phyloP scores from a whole-genome alignment of 805 yeast genomes.

The Cyberlindnera nakhonratchasimensis region DNA sequence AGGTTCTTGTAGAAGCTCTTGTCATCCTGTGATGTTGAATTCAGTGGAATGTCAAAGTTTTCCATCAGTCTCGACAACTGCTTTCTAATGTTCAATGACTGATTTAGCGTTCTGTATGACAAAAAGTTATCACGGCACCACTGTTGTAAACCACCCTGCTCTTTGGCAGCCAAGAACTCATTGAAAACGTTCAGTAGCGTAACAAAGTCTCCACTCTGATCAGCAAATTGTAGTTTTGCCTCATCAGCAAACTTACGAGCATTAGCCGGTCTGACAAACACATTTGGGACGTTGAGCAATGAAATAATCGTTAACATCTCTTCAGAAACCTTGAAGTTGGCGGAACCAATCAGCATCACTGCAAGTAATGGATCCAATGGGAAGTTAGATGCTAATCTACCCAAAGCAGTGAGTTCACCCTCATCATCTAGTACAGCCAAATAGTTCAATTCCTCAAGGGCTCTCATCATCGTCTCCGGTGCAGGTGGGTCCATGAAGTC shows the following conservation, averaged over 20 bases:
- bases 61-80: conserved; percentile 86
- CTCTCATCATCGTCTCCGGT: conserved; percentile 99
- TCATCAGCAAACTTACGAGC: conserved; percentile 91
- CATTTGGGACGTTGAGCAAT: conserved; percentile 86
- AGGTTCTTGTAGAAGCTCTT: conserved; percentile 72
- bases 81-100: conserved; percentile 82
- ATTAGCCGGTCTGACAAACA: conserved; percentile 88
- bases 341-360: conserved; percentile 84
- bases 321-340: conserved; percentile 81
- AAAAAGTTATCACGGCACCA: conserved; percentile 94
- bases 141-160: conserved; percentile 59
- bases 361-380: conserved; percentile 96
- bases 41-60: conserved; percentile 67
- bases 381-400: conserved; percentile 86
- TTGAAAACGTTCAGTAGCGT: conserved; percentile 86
- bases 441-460: conserved; percentile 90
- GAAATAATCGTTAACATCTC: conserved; percentile 89
- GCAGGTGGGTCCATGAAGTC: conserved; percentile 99
- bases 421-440: conserved; percentile 87
- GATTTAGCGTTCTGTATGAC: conserved; percentile 75
- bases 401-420: conserved; percentile 85
- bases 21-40: conserved; percentile 64
- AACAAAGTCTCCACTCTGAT: conserved; percentile 92
- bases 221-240: conserved; percentile 81
- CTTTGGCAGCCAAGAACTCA: conserved; percentile 76